Evolutionary conservation across 2,329 filamentous ascomycete species (phyloP).

Genomic region (Exophiala oligosperma): DNA sequence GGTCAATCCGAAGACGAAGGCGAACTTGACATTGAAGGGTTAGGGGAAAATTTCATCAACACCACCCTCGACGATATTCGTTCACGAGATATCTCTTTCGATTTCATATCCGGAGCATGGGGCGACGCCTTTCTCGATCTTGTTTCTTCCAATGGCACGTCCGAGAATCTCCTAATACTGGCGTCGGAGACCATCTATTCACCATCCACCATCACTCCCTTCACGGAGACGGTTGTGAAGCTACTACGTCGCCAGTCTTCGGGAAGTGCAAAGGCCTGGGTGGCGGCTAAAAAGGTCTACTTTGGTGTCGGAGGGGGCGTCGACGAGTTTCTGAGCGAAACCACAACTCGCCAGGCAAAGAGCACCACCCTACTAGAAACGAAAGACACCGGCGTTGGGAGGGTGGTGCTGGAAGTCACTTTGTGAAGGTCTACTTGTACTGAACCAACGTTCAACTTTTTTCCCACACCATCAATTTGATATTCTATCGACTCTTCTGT

Average conservation of each 20-base stretch:
- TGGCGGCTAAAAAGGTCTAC: conserved; percentile 66
- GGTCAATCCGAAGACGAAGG: conserved; percentile 37
- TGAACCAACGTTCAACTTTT: background rate
- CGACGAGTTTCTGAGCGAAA: conserved; percentile 53
- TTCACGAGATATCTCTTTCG: conserved; percentile 47
- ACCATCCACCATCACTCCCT: conserved; percentile 53
- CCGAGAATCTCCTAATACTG: conserved; percentile 45
- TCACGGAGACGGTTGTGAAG: conserved; percentile 55
- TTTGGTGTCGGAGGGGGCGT: conserved; percentile 67
- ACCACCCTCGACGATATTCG: conserved; percentile 48
- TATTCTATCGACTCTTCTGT: background rate
- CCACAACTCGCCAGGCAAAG: conserved; percentile 24
- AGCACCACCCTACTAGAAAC: conserved; percentile 35
- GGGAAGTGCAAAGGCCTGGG: conserved; percentile 47
- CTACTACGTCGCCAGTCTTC: conserved; percentile 44
- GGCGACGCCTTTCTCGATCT: conserved; percentile 49
- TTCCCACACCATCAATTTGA: no score
- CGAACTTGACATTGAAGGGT: conserved; percentile 34
- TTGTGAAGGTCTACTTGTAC: background rate
- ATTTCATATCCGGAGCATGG: conserved; percentile 63
- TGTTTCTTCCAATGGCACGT: background rate
- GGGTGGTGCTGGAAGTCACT: conserved; percentile 43
- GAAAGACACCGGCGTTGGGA: conserved; percentile 45
- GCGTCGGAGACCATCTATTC: conserved; percentile 67
- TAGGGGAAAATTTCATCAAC: conserved; percentile 48